Base-by-base conservation (phyloP, 169 alveolate species). In the Babesia bovis region DNA sequence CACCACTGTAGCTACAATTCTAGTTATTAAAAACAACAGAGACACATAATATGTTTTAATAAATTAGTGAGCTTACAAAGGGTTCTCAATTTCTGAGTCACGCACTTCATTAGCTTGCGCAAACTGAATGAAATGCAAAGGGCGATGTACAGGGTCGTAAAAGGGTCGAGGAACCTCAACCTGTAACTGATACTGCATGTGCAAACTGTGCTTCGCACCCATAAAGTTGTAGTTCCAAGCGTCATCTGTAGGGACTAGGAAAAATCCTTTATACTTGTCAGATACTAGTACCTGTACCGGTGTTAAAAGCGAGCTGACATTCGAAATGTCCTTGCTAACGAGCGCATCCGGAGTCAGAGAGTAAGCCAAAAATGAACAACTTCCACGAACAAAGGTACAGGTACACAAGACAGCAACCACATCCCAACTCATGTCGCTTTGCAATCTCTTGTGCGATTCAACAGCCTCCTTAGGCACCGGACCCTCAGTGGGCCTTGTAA, bases 221-320 rank as follows among this genome's bases (percentile, higher is more conserved):
- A 96, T 97, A 85, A 97, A 96, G 92, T 97, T 97, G 90, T 97
- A 98, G 91, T 97, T 98, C 99, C 99, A 98, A 36, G 97, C 87
- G 42, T 96, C 98, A 59, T 94, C 98, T 49, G 95, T 99, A 26
- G 99, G 99, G 44, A 97, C 96, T 93, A 98, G 88, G 89, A 95
- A 97, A 94, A 95, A 98, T 19, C 99, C 99, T 83, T 94, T 87
- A 87, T 92, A 96, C 72, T 92, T 95, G 85, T 96, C 99, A 38
- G 99, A 95, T 36, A 98, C 91, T 63, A 98, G 85, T 75, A 98
- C 87, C 87, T 97, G 97, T 4, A 94, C 98, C 74, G 93, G 94
- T 42, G 91, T 97, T 71, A 89, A 90, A 36, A 81, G 78, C 26
- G 60, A 60, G 38, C 21, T 56, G 28, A 53, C 76, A 71, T 83